Evolutionary conservation across 345 rosid genomes (phyloP).

Genomic region (Bruguiera gymnorhiza): DNA sequence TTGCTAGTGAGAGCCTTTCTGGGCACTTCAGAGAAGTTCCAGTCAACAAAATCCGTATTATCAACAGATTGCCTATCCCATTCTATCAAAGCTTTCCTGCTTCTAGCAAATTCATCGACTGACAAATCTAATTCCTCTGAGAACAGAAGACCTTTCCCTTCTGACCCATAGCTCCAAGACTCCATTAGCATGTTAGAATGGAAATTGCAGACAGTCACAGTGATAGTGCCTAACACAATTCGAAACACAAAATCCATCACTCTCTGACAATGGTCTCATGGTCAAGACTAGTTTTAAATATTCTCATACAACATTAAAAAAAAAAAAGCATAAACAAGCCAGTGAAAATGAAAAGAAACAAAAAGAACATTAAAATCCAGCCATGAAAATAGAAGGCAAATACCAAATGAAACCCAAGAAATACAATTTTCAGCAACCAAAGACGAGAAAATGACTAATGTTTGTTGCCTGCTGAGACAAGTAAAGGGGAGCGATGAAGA

Average conservation of each 20-base stretch:
- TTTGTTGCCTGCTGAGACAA: too few species aligned
- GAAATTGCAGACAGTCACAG: conserved; percentile 11
- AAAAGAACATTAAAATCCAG: too few species aligned
- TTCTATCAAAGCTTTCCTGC: conserved; percentile 30
- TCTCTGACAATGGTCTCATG: neutral
- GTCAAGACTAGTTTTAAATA: neutral
- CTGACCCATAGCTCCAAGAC: conserved; percentile 44
- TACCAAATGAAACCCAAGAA: too few species aligned
- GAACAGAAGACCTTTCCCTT: conserved; percentile 39
- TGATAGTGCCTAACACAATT: neutral
- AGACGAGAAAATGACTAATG: too few species aligned
- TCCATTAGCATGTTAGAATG: conserved; percentile 36
- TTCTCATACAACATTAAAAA: too few species aligned
- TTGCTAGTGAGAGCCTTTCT: conserved; percentile 29
- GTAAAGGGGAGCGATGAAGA: too few species aligned
- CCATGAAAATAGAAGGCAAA: too few species aligned
- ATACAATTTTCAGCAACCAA: too few species aligned
- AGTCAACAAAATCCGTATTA: conserved; percentile 32
- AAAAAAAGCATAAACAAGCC: too few species aligned
- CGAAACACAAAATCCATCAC: neutral
- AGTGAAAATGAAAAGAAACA: too few species aligned
- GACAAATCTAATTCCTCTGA: conserved; percentile 40
- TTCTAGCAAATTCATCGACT: conserved; percentile 35
- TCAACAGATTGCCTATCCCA: conserved; percentile 37
- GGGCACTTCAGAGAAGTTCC: conserved; percentile 31